These are phyloP conservation scores for Eimeria falciformis DNA, from an alignment of 169 alveolate genomes.

Conservation along the genomic window DNA sequence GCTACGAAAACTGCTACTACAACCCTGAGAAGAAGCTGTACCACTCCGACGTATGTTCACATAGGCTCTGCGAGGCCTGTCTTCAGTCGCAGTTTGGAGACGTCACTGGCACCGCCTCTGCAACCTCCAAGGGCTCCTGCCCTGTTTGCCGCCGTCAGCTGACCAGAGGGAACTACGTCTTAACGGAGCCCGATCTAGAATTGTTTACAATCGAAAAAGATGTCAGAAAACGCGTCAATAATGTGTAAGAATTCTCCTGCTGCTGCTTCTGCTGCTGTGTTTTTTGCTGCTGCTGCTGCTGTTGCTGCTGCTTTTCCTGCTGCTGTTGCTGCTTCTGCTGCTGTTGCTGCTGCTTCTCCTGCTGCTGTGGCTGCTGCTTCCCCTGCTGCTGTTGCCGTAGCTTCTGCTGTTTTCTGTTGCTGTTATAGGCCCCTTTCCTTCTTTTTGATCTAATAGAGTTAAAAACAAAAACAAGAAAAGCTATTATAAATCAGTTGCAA, in stretches of 20 bases:
- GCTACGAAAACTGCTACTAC: slow-evolving; percentile 53
- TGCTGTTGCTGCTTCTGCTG: too few relatives aligned
- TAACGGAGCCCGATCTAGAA: slow-evolving; percentile 74
- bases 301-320: too few relatives aligned
- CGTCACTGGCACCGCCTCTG: not conserved
- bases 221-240: slow-evolving; percentile 67
- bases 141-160: slow-evolving; percentile 66
- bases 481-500: too few relatives aligned
- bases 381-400: too few relatives aligned
- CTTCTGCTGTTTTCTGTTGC: too few relatives aligned
- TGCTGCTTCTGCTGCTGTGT: not conserved
- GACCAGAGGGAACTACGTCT: slow-evolving; percentile 69
- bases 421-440: too few relatives aligned
- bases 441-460: too few relatives aligned
- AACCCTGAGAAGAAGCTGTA: slow-evolving; percentile 48
- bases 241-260: slow-evolving; percentile 75
- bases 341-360: too few relatives aligned
- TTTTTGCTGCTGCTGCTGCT: too few relatives aligned
- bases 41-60: slow-evolving; percentile 54
- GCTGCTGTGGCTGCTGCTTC: too few relatives aligned
- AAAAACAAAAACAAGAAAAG: too few relatives aligned
- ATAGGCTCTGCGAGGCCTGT: slow-evolving; percentile 57
- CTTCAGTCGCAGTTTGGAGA: slow-evolving; percentile 41
- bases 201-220: slow-evolving; percentile 66
- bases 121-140: slow-evolving; percentile 63